These are phyloP conservation scores for Trichoderma guizhouense DNA, from an alignment of 2,329 filamentous ascomycete genomes.

Conservation along the genomic window DNA sequence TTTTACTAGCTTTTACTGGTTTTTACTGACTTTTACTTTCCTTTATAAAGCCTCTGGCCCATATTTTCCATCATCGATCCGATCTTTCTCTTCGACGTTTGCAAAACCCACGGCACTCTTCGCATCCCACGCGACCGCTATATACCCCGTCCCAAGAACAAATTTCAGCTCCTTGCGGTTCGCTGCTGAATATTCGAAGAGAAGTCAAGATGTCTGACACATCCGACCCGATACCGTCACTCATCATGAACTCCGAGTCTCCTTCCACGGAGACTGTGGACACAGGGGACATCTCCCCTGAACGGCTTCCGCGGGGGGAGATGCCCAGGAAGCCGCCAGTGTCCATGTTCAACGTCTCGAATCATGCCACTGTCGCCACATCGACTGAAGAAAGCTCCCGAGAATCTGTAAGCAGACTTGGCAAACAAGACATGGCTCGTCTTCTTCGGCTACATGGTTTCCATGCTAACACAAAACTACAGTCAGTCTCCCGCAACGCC, in stretches of 20 bases:
- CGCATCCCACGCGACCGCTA: background rate
- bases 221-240: background rate
- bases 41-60: background rate
- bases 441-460: too few species aligned
- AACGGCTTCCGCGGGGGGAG: constrained; percentile 10
- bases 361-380: background rate
- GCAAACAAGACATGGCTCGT: background rate
- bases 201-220: background rate
- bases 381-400: constrained; percentile 24
- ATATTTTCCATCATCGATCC: background rate
- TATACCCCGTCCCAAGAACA: background rate
- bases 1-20: background rate
- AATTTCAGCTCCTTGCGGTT: background rate
- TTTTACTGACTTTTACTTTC: background rate
- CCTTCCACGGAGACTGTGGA: background rate
- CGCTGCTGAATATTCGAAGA: background rate
- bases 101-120: background rate
- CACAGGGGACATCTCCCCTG: constrained; percentile 9
- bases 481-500: constrained; percentile 36
- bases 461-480: background rate
- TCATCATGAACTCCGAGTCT: background rate
- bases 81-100: background rate
- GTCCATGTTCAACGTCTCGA: constrained; percentile 15
- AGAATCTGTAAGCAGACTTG: constrained; percentile 28
- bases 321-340: constrained; percentile 19